Evolutionary conservation across 2,329 filamentous ascomycete species (phyloP).

Genomic region (Didymella segeticola): DNA sequence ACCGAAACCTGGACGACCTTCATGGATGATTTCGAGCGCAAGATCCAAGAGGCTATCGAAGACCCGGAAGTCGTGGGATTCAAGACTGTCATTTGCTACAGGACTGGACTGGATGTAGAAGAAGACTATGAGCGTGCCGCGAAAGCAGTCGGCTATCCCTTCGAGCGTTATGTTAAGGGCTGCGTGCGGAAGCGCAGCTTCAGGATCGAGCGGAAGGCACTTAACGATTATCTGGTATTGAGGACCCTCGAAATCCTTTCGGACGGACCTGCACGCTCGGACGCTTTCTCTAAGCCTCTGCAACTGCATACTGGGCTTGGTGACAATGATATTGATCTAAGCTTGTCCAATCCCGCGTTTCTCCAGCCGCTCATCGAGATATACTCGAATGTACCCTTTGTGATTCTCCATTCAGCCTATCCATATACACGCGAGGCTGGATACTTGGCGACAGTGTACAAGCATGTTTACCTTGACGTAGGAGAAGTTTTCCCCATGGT

Average conservation of each 20-base stretch:
- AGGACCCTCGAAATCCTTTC: conserved; percentile 66
- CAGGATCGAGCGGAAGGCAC: conserved; percentile 65
- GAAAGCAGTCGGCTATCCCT: conserved; percentile 44
- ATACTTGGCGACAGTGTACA: conserved; percentile 78
- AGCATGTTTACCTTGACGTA: conserved; percentile 82
- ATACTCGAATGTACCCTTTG: conserved; percentile 74
- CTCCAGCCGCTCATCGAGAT: conserved; percentile 75
- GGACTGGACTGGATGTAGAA: conserved; percentile 70
- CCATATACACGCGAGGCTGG: conserved; percentile 80
- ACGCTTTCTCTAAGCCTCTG: conserved; percentile 68
- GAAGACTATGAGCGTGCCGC: conserved; percentile 52
- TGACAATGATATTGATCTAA: conserved; percentile 76
- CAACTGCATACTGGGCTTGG: conserved; percentile 86
- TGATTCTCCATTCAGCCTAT: conserved; percentile 81
- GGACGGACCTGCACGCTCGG: conserved; percentile 41
- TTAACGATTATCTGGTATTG: conserved; percentile 76
- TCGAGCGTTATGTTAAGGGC: conserved; percentile 51
- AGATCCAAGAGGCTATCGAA: conserved; percentile 64
- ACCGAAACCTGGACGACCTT: conserved; percentile 54
- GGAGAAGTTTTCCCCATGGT: conserved; percentile 83
- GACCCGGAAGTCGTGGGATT: conserved; percentile 77
- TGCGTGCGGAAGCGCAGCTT: conserved; percentile 51
- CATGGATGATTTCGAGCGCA: conserved; percentile 57
- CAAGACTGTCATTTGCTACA: conserved; percentile 84
- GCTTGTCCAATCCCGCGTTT: conserved; percentile 74